These are phyloP conservation scores for Psilocybe azurescens DNA, from an alignment of 768 basidiomycete genomes.

Conservation along the genomic window DNA sequence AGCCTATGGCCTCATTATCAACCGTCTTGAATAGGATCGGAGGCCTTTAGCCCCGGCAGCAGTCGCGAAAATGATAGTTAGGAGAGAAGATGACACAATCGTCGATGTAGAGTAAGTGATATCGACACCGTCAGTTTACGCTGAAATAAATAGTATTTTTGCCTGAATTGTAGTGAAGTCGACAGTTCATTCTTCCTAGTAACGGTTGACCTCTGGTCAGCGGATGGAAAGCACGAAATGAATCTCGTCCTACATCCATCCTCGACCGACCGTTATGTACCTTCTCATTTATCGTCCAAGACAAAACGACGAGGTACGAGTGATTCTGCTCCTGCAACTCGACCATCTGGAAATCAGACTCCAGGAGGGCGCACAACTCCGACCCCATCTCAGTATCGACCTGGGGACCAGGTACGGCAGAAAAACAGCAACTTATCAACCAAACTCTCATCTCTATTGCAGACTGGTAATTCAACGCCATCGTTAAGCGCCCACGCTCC, in stretches of 20 bases:
- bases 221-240: conserved; percentile 80
- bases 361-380: conserved; percentile 51
- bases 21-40: conserved; percentile 68
- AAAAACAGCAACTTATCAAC: background rate
- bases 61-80: conserved; percentile 82
- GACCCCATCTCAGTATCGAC: conserved; percentile 48
- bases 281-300: conserved; percentile 48
- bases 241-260: conserved; percentile 91
- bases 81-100: conserved; percentile 65
- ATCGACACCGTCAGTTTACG: conserved; percentile 1
- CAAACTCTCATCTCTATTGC: background rate
- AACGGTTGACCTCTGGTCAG: conserved; percentile 92
- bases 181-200: conserved; percentile 90
- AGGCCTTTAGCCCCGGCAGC: conserved; percentile 92
- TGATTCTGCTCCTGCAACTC: conserved; percentile 38
- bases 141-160: conserved; percentile 18
- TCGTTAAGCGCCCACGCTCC: conserved; percentile 47
- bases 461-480: conserved; percentile 33
- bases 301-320: conserved; percentile 47
- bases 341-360: conserved; percentile 49
- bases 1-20: conserved; percentile 13
- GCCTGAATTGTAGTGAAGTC: conserved; percentile 61
- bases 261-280: conserved; percentile 75
- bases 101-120: conserved; percentile 77
- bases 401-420: conserved; percentile 49